Evolutionary conservation across 2,329 filamentous ascomycete genomes (phyloP).

Genomic region (Pseudogymnoascus sp.): DNA sequence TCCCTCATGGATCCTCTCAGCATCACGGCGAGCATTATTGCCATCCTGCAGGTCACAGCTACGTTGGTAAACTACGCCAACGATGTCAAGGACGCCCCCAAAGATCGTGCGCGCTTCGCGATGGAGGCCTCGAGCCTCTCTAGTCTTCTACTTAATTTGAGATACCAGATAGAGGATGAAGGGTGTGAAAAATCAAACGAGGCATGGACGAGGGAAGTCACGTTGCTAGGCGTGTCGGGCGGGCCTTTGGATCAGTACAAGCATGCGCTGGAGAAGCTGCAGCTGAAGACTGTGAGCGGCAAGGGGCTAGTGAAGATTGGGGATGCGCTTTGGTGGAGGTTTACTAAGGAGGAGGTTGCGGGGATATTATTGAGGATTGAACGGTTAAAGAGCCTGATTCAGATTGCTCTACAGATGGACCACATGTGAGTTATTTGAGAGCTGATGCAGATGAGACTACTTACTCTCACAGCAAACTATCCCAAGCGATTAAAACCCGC

Average conservation of each 20-base stretch:
- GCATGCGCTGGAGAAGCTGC: background rate
- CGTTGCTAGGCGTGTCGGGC: background rate
- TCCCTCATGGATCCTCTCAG: background rate
- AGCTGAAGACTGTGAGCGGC: background rate
- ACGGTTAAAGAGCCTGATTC: background rate
- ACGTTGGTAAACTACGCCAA: background rate
- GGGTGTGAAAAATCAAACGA: background rate
- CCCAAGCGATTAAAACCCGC: background rate
- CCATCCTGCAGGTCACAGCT: conserved; percentile 2
- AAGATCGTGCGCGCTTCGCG: background rate
- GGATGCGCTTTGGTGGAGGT: background rate
- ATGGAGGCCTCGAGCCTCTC: background rate
- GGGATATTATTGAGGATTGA: background rate
- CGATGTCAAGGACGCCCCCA: conserved; percentile 9
- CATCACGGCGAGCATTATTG: background rate
- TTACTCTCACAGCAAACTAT: background rate
- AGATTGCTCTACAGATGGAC: background rate
- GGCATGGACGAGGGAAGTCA: background rate
- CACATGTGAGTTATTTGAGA: background rate
- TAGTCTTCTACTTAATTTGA: background rate
- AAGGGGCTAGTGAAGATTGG: background rate
- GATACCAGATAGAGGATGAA: background rate
- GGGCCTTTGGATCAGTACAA: background rate
- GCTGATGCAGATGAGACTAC: background rate
- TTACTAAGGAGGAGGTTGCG: background rate